A percentile compares a stretch with the other conserved stretches of the same genome.
Conservation (phyloP, 306 rosid genomes). For the Phaseolus lunatus region DNA sequence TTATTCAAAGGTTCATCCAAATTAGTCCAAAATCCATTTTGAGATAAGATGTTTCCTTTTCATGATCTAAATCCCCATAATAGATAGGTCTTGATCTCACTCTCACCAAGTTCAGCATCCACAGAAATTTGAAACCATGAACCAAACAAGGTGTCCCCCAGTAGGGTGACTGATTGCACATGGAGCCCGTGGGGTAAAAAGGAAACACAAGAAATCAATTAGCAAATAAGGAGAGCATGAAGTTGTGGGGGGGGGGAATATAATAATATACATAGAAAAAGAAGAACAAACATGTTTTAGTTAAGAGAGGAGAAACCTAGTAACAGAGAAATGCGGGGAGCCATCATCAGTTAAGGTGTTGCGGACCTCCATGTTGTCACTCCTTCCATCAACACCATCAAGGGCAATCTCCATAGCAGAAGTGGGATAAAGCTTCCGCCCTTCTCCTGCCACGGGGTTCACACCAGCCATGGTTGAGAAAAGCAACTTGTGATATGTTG, state of each 20-base stretch:
- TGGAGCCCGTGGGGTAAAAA: too few species aligned
- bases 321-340: conserved; percentile 37
- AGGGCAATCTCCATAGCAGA: not conserved
- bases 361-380: not conserved
- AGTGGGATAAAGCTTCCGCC: conserved; percentile 4
- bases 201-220: not conserved
- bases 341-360: conserved; percentile 30
- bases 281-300: not conserved
- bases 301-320: conserved; percentile 33
- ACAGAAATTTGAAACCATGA: not conserved
- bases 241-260: not conserved
- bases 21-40: conserved; percentile 7
- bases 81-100: too few species aligned
- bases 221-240: not conserved
- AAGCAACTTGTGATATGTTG: not conserved
- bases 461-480: conserved; percentile 43
- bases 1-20: not conserved
- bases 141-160: not conserved
- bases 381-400: conserved; percentile 11
- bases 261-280: not conserved
- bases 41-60: not conserved
- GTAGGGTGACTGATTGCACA: not conserved
- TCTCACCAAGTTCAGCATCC: not conserved
- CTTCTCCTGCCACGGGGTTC: not conserved
- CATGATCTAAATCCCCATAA: not conserved